Conservation (phyloP, 768 basidiomycete species). For the Auriculariales sp. region DNA sequence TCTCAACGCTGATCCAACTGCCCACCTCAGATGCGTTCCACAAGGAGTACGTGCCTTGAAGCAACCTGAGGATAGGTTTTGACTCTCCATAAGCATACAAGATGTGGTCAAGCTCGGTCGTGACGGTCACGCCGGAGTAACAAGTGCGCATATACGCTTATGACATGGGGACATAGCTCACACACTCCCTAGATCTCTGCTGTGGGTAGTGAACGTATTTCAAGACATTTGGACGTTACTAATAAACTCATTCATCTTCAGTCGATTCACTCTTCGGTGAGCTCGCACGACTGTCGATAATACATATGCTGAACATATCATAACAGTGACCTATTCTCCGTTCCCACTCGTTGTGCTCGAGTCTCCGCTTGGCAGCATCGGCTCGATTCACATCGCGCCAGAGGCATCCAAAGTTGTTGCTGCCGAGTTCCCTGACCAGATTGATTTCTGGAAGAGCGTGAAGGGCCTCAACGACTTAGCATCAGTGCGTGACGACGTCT, state of each 20-base stretch:
- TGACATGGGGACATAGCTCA: neutral
- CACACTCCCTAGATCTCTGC: conserved; percentile 1
- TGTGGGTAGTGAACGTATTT: no score
- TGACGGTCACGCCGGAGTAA: conserved; percentile 3
- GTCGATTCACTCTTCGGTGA: neutral
- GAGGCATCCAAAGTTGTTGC: conserved; percentile 3
- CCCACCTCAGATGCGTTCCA: neutral
- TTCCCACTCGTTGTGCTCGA: conserved; percentile 4
- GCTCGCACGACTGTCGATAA: neutral
- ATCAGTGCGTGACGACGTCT: neutral
- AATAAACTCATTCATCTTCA: neutral
- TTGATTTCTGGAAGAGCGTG: conserved; percentile 22
- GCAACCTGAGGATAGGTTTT: neutral
- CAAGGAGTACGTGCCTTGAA: conserved; percentile 1
- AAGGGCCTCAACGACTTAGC: conserved; percentile 3
- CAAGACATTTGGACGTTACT: neutral
- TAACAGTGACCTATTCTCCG: conserved; percentile 3
- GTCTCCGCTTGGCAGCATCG: neutral
- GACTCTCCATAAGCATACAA: neutral
- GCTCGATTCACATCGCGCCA: conserved; percentile 2
- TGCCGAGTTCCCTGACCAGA: conserved; percentile 22
- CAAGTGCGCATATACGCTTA: neutral
- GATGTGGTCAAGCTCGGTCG: neutral
- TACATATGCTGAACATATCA: neutral
- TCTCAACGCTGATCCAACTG: neutral